phyloP scores from a whole-genome alignment of 768 basidiomycete genomes.

The Lepiota brunneoincarnata region DNA sequence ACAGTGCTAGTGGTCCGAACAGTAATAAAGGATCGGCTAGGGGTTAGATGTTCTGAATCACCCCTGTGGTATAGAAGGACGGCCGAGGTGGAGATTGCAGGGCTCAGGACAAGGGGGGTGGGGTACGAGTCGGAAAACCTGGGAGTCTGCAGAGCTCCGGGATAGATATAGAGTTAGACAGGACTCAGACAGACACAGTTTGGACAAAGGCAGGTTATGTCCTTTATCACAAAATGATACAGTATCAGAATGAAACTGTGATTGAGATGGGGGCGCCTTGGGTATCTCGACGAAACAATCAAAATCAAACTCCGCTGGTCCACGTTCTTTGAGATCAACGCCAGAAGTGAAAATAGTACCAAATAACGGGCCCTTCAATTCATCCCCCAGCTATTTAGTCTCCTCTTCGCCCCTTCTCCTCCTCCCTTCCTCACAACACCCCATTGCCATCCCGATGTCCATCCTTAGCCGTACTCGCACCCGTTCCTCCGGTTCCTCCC shows the following conservation, averaged over 20 bases:
- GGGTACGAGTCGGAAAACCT: too few species aligned
- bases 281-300: not conserved
- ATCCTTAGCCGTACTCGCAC: constrained; percentile 10
- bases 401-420: not conserved
- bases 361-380: not conserved
- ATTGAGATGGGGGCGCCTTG: not conserved
- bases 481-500: not conserved
- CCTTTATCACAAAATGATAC: too few species aligned
- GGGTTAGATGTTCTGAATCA: too few species aligned
- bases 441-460: not conserved
- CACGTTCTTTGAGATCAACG: constrained; percentile 4
- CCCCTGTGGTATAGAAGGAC: too few species aligned
- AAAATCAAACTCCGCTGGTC: not conserved
- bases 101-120: too few species aligned
- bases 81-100: too few species aligned
- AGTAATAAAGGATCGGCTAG: too few species aligned
- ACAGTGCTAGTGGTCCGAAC: too few species aligned
- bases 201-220: too few species aligned
- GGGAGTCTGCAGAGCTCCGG: too few species aligned
- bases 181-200: too few species aligned
- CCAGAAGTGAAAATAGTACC: constrained; percentile 10
- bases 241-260: not conserved
- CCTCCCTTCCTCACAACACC: not conserved
- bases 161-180: too few species aligned
- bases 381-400: not conserved